A percentile compares a stretch with the other conserved stretches of the same genome.
phyloP scores from a whole-genome alignment of 306 rosid species.

The Cucurbita moschata region DNA sequence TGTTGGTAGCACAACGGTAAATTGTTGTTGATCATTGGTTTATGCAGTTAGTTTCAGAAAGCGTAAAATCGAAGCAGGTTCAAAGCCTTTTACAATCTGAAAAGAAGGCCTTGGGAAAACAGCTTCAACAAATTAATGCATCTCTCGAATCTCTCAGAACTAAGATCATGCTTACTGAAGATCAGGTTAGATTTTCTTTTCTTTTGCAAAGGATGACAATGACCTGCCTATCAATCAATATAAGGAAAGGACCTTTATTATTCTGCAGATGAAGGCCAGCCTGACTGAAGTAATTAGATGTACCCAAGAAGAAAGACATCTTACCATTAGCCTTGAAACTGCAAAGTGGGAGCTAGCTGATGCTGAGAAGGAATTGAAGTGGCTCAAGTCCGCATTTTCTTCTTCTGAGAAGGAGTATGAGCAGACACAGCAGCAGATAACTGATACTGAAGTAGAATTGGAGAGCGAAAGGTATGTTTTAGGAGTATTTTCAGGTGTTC shows the following conservation, averaged over 20 bases:
- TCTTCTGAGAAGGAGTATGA: slow-evolving; percentile 78
- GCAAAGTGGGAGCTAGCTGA: slow-evolving; percentile 73
- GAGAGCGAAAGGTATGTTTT: slow-evolving; percentile 58
- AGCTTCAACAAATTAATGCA: slow-evolving; percentile 55
- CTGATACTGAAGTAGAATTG: slow-evolving; percentile 44
- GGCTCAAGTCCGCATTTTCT: slow-evolving; percentile 48
- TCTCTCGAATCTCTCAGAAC: slow-evolving; percentile 38
- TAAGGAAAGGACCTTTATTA: slow-evolving; percentile 10
- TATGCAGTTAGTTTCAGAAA: slow-evolving; percentile 89
- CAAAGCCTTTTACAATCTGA: slow-evolving; percentile 46
- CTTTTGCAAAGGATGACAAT: background rate
- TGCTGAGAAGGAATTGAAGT: slow-evolving; percentile 80
- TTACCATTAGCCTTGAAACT: slow-evolving; percentile 46
- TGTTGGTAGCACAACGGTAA: background rate
- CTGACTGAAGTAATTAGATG: slow-evolving; percentile 48
- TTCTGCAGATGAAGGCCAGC: slow-evolving; percentile 47
- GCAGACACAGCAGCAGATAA: slow-evolving; percentile 51
- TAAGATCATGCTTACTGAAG: slow-evolving; percentile 48
- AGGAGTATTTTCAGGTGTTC: background rate
- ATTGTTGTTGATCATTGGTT: background rate
- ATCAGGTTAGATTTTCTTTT: slow-evolving; percentile 39
- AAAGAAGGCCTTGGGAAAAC: slow-evolving; percentile 66
- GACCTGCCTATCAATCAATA: slow-evolving; percentile 5
- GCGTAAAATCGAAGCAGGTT: slow-evolving; percentile 75
- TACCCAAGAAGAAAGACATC: slow-evolving; percentile 55